Conservation (phyloP, 129 eudicot species). For the Ambrosia artemisiifolia region DNA sequence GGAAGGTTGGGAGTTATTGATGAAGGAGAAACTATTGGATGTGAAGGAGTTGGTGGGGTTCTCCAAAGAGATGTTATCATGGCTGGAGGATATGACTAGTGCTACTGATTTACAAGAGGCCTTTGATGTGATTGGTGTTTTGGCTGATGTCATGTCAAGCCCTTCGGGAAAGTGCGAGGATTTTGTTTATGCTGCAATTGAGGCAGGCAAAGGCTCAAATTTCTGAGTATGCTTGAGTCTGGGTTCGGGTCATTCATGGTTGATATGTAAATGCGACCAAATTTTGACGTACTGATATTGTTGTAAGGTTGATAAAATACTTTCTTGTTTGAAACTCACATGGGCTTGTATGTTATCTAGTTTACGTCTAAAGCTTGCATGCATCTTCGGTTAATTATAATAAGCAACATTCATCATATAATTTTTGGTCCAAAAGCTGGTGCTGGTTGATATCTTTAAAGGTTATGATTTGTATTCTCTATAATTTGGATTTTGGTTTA, state of each 20-base stretch:
- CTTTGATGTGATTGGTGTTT: constrained; percentile 78
- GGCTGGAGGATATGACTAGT: constrained; percentile 80
- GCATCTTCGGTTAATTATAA: neutral
- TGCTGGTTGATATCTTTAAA: too few species aligned
- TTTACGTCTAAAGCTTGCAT: constrained; percentile 17
- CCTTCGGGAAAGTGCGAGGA: constrained; percentile 70
- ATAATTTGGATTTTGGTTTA: too few species aligned
- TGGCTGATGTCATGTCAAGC: constrained; percentile 64
- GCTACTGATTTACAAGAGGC: constrained; percentile 81
- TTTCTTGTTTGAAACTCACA: constrained; percentile 4
- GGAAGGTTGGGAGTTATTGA: constrained; percentile 83
- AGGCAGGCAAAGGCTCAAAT: constrained; percentile 62
- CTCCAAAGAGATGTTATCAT: constrained; percentile 76
- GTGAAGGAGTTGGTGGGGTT: constrained; percentile 83
- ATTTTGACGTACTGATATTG: constrained; percentile 24
- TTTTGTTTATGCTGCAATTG: constrained; percentile 78
- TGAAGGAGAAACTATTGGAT: constrained; percentile 76
- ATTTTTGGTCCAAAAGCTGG: too few species aligned
- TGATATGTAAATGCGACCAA: constrained; percentile 25
- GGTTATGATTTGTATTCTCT: too few species aligned
- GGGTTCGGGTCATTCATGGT: neutral
- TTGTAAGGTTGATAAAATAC: constrained; percentile 10
- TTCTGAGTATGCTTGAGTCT: neutral
- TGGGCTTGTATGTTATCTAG: constrained; percentile 3
- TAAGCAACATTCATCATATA: too few species aligned